Evolutionary conservation across 1,284 basidiomycete genomes (phyloP).

Genomic region (Ceratobasidium sp.): DNA sequence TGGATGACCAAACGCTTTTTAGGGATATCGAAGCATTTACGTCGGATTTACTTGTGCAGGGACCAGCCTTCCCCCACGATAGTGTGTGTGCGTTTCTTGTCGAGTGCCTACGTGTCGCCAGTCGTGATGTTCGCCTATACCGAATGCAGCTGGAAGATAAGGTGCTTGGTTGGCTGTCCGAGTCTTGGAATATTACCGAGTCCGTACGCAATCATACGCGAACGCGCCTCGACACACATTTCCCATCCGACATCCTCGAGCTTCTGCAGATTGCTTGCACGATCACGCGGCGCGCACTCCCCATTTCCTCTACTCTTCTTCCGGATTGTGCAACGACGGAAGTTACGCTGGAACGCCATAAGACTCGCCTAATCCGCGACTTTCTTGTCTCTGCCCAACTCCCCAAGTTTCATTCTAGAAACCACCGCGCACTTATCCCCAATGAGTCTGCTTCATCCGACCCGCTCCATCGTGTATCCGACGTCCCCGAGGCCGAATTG

Average conservation of each 20-base stretch:
- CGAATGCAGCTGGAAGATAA: conserved; percentile 83
- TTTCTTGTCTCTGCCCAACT: conserved; percentile 71
- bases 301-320: conserved; percentile 59
- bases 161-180: conserved; percentile 80
- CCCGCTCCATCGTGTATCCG: not conserved
- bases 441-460: not conserved
- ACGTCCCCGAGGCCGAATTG: not conserved
- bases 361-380: conserved; percentile 66
- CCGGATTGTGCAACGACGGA: conserved; percentile 72
- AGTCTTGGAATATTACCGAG: conserved; percentile 66
- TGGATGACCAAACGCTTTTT: conserved; percentile 57
- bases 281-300: conserved; percentile 52
- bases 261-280: conserved; percentile 69
- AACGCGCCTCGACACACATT: conserved; percentile 55
- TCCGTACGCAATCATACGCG: conserved; percentile 50
- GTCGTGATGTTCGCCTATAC: conserved; percentile 80
- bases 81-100: conserved; percentile 83
- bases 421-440: not conserved
- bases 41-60: conserved; percentile 84
- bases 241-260: conserved; percentile 64
- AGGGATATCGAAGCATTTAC: conserved; percentile 76
- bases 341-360: conserved; percentile 63
- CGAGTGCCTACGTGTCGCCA: conserved; percentile 68
- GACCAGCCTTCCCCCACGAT: conserved; percentile 82
- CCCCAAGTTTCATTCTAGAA: conserved; percentile 48